Conservation (phyloP, 2,329 filamentous ascomycete species). For the Penicillium oxalicum region DNA sequence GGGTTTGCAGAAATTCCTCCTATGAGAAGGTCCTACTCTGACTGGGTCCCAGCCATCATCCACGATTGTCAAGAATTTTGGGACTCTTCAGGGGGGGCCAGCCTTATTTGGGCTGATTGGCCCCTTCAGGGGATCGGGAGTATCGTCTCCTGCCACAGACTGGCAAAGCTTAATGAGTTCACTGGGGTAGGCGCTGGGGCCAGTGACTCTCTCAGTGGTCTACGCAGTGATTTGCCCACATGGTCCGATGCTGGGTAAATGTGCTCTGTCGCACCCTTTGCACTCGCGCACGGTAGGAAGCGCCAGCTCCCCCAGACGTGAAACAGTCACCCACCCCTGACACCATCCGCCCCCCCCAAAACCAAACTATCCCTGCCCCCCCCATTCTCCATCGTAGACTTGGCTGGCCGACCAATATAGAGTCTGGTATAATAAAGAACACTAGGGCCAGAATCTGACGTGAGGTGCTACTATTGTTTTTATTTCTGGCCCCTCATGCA, state of each 20-base stretch:
- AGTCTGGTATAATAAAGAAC: slow-evolving; percentile 4
- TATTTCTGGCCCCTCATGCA: background rate
- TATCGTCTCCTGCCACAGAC: background rate
- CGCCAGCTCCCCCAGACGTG: slow-evolving; percentile 6
- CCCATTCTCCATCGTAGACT: too few species aligned
- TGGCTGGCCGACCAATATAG: background rate
- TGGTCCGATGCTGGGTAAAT: too few species aligned
- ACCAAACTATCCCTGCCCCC: too few species aligned
- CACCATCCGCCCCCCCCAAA: background rate
- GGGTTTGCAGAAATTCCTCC: too few species aligned
- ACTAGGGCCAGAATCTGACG: slow-evolving; percentile 1
- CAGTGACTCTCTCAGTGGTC: too few species aligned
- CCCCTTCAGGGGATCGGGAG: background rate
- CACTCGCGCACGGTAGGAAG: slow-evolving; percentile 4
- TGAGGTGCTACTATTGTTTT: slow-evolving; percentile 3
- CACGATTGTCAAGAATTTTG: background rate
- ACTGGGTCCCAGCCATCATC: background rate
- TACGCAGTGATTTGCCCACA: too few species aligned
- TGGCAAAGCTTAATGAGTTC: background rate
- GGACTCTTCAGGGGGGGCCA: too few species aligned
- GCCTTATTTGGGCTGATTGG: background rate
- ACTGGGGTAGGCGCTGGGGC: slow-evolving; percentile 4
- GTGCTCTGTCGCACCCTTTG: background rate
- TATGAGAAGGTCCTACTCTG: too few species aligned
- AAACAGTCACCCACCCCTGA: slow-evolving; percentile 3